These are phyloP conservation scores for Sporodiniella umbellata DNA, from an alignment of 371 early-diverging fungal genomes.

Conservation along the genomic window DNA sequence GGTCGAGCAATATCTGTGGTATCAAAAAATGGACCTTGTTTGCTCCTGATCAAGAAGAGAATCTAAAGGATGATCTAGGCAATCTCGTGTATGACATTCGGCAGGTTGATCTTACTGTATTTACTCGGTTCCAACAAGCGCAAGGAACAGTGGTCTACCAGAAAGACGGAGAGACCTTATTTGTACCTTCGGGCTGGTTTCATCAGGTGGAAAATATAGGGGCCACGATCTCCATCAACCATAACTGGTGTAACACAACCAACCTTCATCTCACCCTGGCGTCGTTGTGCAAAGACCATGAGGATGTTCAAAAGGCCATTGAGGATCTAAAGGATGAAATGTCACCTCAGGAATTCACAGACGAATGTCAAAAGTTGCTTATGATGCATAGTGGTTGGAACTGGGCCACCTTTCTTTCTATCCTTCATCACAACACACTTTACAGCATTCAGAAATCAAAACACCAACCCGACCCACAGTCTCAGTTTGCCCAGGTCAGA, in stretches of 20 bases:
- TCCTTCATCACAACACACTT: slow-evolving; percentile 4
- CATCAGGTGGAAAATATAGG: slow-evolving; percentile 72
- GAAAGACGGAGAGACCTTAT: slow-evolving; percentile 62
- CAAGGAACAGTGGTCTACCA: slow-evolving; percentile 51
- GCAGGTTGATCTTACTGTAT: slow-evolving; percentile 45
- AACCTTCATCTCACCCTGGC: slow-evolving; percentile 49
- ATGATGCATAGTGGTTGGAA: slow-evolving; percentile 61
- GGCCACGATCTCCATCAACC: slow-evolving; percentile 74
- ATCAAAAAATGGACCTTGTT: slow-evolving; percentile 70
- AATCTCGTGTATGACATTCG: slow-evolving; percentile 60
- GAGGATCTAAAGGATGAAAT: slow-evolving; percentile 49
- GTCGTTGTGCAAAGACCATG: slow-evolving; percentile 46
- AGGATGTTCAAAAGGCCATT: slow-evolving; percentile 52
- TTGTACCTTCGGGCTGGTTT: slow-evolving; percentile 77
- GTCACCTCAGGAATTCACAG: slow-evolving; percentile 42
- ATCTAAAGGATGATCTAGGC: slow-evolving; percentile 41
- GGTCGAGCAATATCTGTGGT: slow-evolving; percentile 79
- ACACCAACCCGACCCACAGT: slow-evolving; percentile 6
- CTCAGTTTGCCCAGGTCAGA: slow-evolving; percentile 9
- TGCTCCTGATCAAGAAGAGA: slow-evolving; percentile 58
- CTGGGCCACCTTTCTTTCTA: slow-evolving; percentile 34
- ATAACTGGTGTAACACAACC: slow-evolving; percentile 68
- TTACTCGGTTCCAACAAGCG: slow-evolving; percentile 52
- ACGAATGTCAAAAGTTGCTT: slow-evolving; percentile 49
- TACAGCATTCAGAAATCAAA: not conserved